Evolutionary conservation across 345 rosid species (phyloP).

Genomic region (Bretschneidera sinensis): DNA sequence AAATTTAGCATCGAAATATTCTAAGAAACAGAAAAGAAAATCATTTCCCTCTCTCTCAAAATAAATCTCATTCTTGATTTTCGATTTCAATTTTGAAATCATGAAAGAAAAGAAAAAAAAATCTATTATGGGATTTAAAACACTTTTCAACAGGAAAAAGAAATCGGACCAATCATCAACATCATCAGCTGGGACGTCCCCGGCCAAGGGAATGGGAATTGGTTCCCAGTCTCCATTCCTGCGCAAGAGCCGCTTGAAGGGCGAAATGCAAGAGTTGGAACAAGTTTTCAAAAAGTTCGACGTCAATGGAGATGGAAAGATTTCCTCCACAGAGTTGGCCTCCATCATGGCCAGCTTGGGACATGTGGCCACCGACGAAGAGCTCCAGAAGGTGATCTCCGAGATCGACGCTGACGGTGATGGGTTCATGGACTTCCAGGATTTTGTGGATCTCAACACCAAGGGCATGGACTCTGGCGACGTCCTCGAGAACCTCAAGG

Average conservation of each 20-base stretch:
- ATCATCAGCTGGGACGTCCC: not conserved
- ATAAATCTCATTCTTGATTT: too few species aligned
- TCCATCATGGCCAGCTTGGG: slow-evolving; percentile 72
- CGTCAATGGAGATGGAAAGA: slow-evolving; percentile 88
- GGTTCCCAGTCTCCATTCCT: slow-evolving; percentile 32
- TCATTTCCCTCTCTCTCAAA: too few species aligned
- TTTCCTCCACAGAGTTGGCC: slow-evolving; percentile 79
- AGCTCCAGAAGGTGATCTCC: slow-evolving; percentile 38
- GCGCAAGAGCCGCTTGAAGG: slow-evolving; percentile 19
- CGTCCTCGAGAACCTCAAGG: slow-evolving; percentile 59
- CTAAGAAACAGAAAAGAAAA: too few species aligned
- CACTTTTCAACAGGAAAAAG: slow-evolving; percentile 41
- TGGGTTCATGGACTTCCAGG: slow-evolving; percentile 60
- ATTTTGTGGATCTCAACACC: slow-evolving; percentile 72
- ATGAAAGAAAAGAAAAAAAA: not conserved
- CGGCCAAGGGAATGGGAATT: not conserved
- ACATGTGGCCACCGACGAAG: slow-evolving; percentile 52
- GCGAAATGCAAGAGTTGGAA: slow-evolving; percentile 48
- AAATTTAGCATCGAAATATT: too few species aligned
- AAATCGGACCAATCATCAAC: slow-evolving; percentile 18
- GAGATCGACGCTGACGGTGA: slow-evolving; percentile 69
- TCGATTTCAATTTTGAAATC: not conserved
- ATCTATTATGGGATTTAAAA: slow-evolving; percentile 35
- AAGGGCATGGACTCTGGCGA: slow-evolving; percentile 64
- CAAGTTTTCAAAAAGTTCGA: slow-evolving; percentile 77